phyloP scores from a whole-genome alignment of 805 yeast species.

The Schizosaccharomyces osmophilus region DNA sequence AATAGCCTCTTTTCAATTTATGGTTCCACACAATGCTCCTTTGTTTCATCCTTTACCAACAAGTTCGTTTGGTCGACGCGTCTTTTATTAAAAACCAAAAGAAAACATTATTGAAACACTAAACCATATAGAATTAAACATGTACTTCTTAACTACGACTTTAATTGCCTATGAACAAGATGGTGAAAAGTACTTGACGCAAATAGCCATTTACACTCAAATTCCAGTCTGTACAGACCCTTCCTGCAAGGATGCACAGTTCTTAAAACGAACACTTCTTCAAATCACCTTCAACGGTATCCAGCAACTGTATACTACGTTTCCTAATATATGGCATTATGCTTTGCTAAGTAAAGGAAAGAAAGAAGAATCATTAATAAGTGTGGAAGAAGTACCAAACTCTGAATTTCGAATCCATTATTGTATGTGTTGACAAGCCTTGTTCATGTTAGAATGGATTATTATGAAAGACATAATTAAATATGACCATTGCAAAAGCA shows the following conservation, averaged over 20 bases:
- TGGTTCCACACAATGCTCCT: too few relatives aligned
- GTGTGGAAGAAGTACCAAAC: background rate
- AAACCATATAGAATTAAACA: background rate
- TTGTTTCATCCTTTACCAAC: too few relatives aligned
- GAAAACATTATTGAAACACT: background rate
- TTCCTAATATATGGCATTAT: background rate
- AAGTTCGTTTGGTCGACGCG: too few relatives aligned
- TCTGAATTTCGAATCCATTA: background rate
- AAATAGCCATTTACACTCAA: background rate
- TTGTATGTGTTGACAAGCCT: background rate
- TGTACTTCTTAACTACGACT: background rate
- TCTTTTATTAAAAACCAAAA: background rate
- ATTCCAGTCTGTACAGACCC: background rate
- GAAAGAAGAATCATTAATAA: background rate
- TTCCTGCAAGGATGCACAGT: background rate
- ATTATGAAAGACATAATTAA: background rate
- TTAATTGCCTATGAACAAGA: background rate
- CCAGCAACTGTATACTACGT: background rate
- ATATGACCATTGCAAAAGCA: background rate
- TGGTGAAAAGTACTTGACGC: background rate
- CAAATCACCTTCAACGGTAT: background rate
- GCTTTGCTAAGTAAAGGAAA: background rate
- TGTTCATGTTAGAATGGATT: too few relatives aligned
- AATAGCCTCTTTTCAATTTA: too few relatives aligned
- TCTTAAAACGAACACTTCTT: background rate